Evolutionary conservation across 2,329 filamentous ascomycete genomes (phyloP), one percentile per base, ranked within the genome.

Genomic region (Cordyceps farinosa): DNA sequence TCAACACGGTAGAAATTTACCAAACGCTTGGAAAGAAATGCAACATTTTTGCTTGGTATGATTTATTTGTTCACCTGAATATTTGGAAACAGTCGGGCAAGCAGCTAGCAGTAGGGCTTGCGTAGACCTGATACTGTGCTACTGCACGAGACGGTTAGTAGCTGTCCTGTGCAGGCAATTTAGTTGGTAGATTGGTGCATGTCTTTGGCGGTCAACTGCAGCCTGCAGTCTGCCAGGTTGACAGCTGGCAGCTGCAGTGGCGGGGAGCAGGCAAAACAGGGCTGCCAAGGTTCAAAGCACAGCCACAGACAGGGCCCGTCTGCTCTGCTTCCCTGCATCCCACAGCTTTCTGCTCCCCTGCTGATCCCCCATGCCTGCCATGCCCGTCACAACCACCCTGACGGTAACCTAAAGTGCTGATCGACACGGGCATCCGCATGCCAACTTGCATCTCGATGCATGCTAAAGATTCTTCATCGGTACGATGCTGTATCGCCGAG

Each of bases 101-200:
- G 32, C 30, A 29, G 42, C 3, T 57, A 45, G 42, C 30, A 27
- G 52, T 10, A 22, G 34, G 29, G n/a, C 36, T 44, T 52, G 48
- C 5, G 47, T 36, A 13, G 29, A n/a, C 40, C 48, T 61, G 48
- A 45, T 29, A 45, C 38, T 22, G 36, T 38, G 58, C 38, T 52
- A 61, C 36, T 53, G 58, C 58, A 15, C n/a, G 29, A 10, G 48
- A 53, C 29, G n/a, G 30, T 8, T 7, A 44, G 57, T 52, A 60
- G 47, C 9, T 52, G 57, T 9, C 29, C 27, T n/a, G 47, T 44
- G 57, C 57, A 6, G 36, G 15, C 36, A 15, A 9, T 13, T 5
- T 1, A 22, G 22, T 22, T 22, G 22, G 22, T 22, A 22, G 22
- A 22, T 22, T 22, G 22, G 22, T 22, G 22, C 22, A 22, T 22